These are phyloP conservation scores for Scenedesmus sp. DNA, from an alignment of 163 green algal genomes.

Conservation along the genomic window DNA sequence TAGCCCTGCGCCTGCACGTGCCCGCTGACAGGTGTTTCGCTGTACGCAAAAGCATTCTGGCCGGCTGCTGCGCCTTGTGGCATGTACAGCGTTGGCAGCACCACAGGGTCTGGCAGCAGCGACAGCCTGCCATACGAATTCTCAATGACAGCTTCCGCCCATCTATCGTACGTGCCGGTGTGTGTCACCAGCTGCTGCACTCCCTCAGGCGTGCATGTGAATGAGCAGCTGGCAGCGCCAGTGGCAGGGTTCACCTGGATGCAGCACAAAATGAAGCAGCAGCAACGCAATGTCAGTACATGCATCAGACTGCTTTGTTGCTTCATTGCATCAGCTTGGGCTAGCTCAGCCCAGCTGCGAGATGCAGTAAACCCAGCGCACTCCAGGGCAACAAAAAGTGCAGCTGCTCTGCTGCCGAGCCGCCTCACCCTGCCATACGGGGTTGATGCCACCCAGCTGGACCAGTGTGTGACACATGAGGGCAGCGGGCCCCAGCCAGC, in stretches of 20 bases:
- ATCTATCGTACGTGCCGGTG: constrained; percentile 53
- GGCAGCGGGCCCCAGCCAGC: constrained; percentile 2
- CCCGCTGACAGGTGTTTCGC: constrained; percentile 18
- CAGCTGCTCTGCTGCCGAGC: neutral
- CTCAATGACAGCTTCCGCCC: constrained; percentile 62
- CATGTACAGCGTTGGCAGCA: constrained; percentile 37
- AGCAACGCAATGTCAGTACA: neutral
- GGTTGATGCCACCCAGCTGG: constrained; percentile 49
- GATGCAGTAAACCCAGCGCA: neutral
- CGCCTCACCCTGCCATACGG: constrained; percentile 38
- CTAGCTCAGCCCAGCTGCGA: neutral
- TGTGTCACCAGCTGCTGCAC: constrained; percentile 24
- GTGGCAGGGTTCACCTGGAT: constrained; percentile 1
- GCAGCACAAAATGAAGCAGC: neutral
- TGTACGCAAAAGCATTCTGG: constrained; percentile 54
- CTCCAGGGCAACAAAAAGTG: neutral
- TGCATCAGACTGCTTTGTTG: neutral
- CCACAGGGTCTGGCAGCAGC: constrained; percentile 30
- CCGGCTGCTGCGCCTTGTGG: constrained; percentile 14
- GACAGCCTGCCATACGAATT: constrained; percentile 58
- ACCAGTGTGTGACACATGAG: constrained; percentile 60
- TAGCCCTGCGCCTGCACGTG: constrained; percentile 43
- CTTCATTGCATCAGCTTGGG: neutral
- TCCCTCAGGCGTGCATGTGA: constrained; percentile 58
- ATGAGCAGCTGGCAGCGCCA: constrained; percentile 55